These are phyloP conservation scores for Pulveroboletus frians DNA, from an alignment of 768 basidiomycete species.

Conservation along the genomic window DNA sequence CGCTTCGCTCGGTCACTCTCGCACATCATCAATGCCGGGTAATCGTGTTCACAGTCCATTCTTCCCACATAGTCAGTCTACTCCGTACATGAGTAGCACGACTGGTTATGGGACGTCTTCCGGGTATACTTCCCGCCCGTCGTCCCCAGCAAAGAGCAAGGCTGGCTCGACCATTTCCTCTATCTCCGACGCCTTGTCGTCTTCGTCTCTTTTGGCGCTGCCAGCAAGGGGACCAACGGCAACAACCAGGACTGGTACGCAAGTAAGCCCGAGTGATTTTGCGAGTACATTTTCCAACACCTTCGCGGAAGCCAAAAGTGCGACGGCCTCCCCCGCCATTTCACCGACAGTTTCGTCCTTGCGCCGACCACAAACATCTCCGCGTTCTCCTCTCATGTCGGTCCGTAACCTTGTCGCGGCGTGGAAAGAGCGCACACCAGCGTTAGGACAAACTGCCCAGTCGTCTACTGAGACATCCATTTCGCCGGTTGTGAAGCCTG, in stretches of 20 bases:
- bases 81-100: conserved; percentile 35
- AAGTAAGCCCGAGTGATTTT: conserved; percentile 34
- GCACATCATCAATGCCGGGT: conserved; percentile 50
- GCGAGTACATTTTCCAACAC: conserved; percentile 36
- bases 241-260: conserved; percentile 28
- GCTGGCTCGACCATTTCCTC: conserved; percentile 28
- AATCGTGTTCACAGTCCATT: conserved; percentile 28
- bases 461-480: conserved; percentile 37
- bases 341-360: conserved; percentile 47
- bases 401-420: conserved; percentile 74
- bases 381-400: conserved; percentile 66
- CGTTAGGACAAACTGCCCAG: conserved; percentile 29
- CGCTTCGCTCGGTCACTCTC: conserved; percentile 40
- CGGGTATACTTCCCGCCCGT: conserved; percentile 39
- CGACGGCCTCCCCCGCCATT: conserved; percentile 23
- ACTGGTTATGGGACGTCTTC: conserved; percentile 29
- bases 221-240: conserved; percentile 33
- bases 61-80: conserved; percentile 34
- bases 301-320: conserved; percentile 34
- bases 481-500: conserved; percentile 30
- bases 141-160: conserved; percentile 45
- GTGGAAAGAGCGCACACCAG: conserved; percentile 74
- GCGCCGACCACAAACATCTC: conserved; percentile 59
- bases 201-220: conserved; percentile 47
- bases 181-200: conserved; percentile 21